These are phyloP conservation scores for Cutaneotrichosporon sp. DNA, from an alignment of 1,284 basidiomycete species.

Conservation along the genomic window DNA sequence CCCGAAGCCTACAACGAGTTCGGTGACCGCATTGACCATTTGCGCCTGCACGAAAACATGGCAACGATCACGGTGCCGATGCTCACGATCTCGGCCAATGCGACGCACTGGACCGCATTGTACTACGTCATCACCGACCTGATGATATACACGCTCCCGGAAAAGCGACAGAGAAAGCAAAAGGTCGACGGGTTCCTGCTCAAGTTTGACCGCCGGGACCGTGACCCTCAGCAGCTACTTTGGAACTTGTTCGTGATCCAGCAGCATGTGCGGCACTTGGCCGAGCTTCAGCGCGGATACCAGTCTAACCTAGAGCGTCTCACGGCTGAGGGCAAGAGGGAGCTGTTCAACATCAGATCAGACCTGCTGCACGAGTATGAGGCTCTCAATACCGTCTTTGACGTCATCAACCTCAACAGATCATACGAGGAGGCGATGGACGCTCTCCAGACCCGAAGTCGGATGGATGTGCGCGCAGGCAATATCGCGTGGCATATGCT, in stretches of 20 bases:
- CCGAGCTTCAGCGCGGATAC: conserved; percentile 55
- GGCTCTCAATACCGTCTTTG: conserved; percentile 80
- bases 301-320: conserved; percentile 54
- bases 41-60: conserved; percentile 78
- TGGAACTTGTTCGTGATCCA: conserved; percentile 69
- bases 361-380: conserved; percentile 71
- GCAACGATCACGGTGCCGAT: conserved; percentile 74
- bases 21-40: conserved; percentile 57
- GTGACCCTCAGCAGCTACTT: conserved; percentile 60
- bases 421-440: conserved; percentile 63
- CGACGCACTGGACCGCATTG: conserved; percentile 78
- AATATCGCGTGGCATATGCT: conserved; percentile 95
- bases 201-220: conserved; percentile 84
- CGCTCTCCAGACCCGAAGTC: conserved; percentile 70
- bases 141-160: conserved; percentile 80
- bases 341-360: conserved; percentile 63
- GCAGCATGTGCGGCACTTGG: conserved; percentile 62
- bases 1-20: conserved; percentile 42
- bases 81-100: conserved; percentile 82
- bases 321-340: conserved; percentile 53
- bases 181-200: conserved; percentile 79
- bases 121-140: conserved; percentile 85
- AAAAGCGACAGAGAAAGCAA: conserved; percentile 68
- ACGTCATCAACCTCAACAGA: conserved; percentile 73
- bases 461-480: conserved; percentile 73